These are phyloP conservation scores for Debaryomyces coudertii DNA, from an alignment of 1,139 yeast genomes.

Conservation along the genomic window DNA sequence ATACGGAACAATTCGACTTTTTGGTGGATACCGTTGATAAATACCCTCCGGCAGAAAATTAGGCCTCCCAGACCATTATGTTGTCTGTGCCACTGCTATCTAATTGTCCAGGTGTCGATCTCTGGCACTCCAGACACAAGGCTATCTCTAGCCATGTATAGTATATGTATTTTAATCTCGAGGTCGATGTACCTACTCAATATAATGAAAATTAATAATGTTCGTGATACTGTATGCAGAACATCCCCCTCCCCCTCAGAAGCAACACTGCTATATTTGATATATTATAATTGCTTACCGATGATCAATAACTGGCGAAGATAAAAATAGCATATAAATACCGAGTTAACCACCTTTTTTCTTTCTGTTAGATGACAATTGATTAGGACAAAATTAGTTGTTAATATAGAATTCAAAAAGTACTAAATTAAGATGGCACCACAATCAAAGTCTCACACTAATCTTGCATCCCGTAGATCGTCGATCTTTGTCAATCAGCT, in stretches of 20 bases:
- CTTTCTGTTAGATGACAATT: not conserved
- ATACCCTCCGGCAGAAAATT: slow-evolving; percentile 47
- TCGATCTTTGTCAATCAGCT: slow-evolving; percentile 41
- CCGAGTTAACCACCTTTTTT: not conserved
- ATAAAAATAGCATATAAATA: not conserved
- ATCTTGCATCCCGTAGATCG: slow-evolving; percentile 43
- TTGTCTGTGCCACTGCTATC: not conserved
- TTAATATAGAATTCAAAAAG: not conserved
- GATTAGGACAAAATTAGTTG: not conserved
- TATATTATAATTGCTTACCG: slow-evolving; percentile 6
- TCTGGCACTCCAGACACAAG: not conserved
- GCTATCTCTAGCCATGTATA: slow-evolving; percentile 3
- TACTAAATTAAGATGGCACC: slow-evolving; percentile 14
- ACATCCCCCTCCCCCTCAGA: not conserved
- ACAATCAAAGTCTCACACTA: slow-evolving; percentile 37
- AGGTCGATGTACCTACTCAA: not conserved
- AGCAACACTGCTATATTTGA: slow-evolving; percentile 1
- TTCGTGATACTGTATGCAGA: not conserved
- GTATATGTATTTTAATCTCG: slow-evolving; percentile 7
- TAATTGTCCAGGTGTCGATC: not conserved
- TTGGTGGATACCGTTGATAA: slow-evolving; percentile 72
- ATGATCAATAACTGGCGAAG: slow-evolving; percentile 8
- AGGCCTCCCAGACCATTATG: not conserved
- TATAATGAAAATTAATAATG: not conserved
- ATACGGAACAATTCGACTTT: slow-evolving; percentile 91